A percentile compares a stretch with the other conserved stretches of the same genome.
These are phyloP conservation scores for Ogataea paraovalis DNA, from an alignment of 805 yeast species.

Conservation along the genomic window DNA sequence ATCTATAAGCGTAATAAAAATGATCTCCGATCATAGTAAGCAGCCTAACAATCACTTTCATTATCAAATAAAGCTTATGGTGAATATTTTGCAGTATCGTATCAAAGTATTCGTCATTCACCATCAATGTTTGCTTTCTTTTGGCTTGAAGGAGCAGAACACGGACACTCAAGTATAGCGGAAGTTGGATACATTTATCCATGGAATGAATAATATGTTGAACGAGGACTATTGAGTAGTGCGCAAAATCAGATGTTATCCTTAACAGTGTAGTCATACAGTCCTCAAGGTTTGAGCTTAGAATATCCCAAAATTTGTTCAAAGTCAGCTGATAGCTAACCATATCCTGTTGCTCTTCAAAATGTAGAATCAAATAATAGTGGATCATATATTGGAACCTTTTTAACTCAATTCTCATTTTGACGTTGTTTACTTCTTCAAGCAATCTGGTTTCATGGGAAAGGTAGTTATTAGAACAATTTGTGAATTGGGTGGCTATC, in stretches of 20 bases:
- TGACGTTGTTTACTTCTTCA: constrained; percentile 1
- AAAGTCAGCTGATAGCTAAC: constrained; percentile 4
- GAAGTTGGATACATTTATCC: constrained; percentile 11
- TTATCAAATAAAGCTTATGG: background rate
- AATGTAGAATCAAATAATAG: constrained; percentile 18
- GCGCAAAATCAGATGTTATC: constrained; percentile 5
- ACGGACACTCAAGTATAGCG: constrained; percentile 11
- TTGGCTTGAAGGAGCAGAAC: constrained; percentile 5
- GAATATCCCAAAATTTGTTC: background rate
- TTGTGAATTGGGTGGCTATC: constrained; percentile 2
- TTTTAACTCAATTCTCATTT: constrained; percentile 4
- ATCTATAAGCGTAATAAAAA: constrained; percentile 15
- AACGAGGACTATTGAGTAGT: constrained; percentile 6
- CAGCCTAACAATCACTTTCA: constrained; percentile 12
- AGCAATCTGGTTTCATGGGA: background rate
- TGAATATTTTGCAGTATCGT: background rate
- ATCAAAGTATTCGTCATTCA: background rate
- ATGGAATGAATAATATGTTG: constrained; percentile 8
- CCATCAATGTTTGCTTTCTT: background rate
- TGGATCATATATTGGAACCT: constrained; percentile 14
- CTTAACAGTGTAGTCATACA: constrained; percentile 4
- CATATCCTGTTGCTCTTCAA: constrained; percentile 9
- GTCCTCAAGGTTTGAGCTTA: constrained; percentile 5
- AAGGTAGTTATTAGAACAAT: background rate
- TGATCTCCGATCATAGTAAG: constrained; percentile 17